Percentiles rank a stretch among this genome's conserved stretches.
These are phyloP conservation scores for Niebla homalea DNA, from an alignment of 495 filamentous ascomycete species.

Conservation along the genomic window DNA sequence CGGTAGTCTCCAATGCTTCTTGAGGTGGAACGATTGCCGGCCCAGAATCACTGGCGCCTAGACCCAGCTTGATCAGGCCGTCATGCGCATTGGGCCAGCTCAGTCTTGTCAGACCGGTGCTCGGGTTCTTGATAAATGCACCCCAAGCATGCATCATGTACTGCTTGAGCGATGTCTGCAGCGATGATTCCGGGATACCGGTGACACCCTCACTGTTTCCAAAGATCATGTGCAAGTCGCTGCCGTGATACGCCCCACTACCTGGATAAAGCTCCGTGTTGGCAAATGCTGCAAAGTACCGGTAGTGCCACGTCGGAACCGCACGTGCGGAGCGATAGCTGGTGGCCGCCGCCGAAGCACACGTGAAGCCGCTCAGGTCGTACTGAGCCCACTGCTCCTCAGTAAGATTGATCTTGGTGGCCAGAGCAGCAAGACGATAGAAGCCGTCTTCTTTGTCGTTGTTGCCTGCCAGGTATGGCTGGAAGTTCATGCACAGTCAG, in stretches of 20 bases:
- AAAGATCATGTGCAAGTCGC: constrained; percentile 37
- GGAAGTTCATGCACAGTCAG: neutral
- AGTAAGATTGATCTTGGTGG: constrained; percentile 14
- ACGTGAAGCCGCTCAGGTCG: constrained; percentile 33
- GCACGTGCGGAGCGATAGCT: constrained; percentile 14
- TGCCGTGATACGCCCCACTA: constrained; percentile 35
- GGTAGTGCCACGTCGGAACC: constrained; percentile 37
- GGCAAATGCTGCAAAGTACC: constrained; percentile 37
- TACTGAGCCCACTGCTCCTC: constrained; percentile 26
- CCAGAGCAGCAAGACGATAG: constrained; percentile 25
- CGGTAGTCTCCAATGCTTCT: too few species aligned
- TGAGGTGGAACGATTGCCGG: too few species aligned
- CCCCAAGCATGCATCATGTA: constrained; percentile 38
- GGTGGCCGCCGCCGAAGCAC: constrained; percentile 20
- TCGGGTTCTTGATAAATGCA: constrained; percentile 37
- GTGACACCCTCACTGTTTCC: constrained; percentile 28
- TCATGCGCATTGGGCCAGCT: neutral
- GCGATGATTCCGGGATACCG: constrained; percentile 19
- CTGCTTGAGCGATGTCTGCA: constrained; percentile 15
- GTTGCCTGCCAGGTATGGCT: constrained; percentile 31
- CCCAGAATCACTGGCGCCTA: too few species aligned
- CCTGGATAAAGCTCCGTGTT: constrained; percentile 31
- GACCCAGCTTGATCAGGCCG: too few species aligned
- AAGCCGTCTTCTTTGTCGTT: constrained; percentile 34
- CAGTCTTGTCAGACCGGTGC: constrained; percentile 22